Evolutionary conservation across 495 filamentous ascomycete genomes (phyloP), one percentile per base, ranked within the genome.

Genomic region (Letharia lupina): DNA sequence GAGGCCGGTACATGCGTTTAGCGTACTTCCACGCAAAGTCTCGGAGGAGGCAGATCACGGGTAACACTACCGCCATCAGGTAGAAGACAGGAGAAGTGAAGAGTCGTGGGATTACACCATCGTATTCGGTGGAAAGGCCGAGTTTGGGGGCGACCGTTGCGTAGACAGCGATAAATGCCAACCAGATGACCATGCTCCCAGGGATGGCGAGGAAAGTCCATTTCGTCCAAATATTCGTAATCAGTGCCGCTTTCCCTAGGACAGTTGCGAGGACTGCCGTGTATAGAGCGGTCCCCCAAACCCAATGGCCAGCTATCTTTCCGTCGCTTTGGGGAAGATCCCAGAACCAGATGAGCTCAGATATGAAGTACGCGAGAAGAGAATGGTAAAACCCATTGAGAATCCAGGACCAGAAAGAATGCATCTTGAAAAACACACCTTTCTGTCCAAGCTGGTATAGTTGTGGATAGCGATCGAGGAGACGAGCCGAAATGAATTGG

Each of bases 181-280:
- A 81, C 95, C 94, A 98, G 67, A 99, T 86, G 23, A 88, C 69
- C 85, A 98, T 87, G 68, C 89, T 93, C 28, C 95, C 95, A 0
- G 95, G 94, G 69, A 99, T 99, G 57, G 95, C 93, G 70, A 96
- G 86, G 72, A 98, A 84, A 67, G 93, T 90, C 75, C 95, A 99
- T 77, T 99, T 99, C 40, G 95, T 99, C 95, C 95, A 99, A 74
- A 94, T 89, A 76, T 93, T 99, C 28, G 91, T 95, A 60, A 98
- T 90, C 62, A 99, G 81, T 18, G 90, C 91, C 33, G 95, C 95
- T 77, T 99, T 99, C 58, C 91, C 91, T 45, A 99, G 87, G 1
- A 98, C 94, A 1, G 93, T 97, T 28, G 87, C 86, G 39, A 99
- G 85, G 15, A 89, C 92, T 8, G 93, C 87, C 10, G 91, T 95